Evolutionary conservation across 306 rosid genomes (phyloP).

Genomic region (Ziziphus jujuba): DNA sequence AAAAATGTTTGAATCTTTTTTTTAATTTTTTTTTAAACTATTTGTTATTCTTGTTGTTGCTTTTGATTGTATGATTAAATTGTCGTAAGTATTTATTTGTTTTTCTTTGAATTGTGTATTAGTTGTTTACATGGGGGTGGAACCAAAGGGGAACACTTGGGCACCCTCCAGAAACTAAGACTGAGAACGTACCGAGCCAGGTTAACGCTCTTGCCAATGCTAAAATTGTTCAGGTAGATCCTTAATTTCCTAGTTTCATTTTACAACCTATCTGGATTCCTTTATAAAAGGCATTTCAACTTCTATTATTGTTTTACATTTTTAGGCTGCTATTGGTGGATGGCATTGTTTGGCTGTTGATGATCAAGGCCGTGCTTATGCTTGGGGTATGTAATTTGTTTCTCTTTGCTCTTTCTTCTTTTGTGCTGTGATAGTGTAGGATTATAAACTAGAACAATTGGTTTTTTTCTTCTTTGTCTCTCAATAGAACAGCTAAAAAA

Average conservation of each 20-base stretch:
- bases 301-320: too few species aligned
- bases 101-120: not conserved
- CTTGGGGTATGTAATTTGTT: conserved; percentile 68
- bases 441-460: not conserved
- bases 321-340: conserved; percentile 98
- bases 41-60: conserved; percentile 5
- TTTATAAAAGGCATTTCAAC: not conserved
- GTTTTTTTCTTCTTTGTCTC: not conserved
- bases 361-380: conserved; percentile 94
- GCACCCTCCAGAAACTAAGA: conserved; percentile 77
- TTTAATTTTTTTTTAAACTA: too few species aligned
- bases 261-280: not conserved
- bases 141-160: conserved; percentile 98
- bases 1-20: not conserved
- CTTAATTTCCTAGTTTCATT: not conserved
- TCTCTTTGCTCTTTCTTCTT: not conserved
- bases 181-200: conserved; percentile 91
- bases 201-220: conserved; percentile 76
- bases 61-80: not conserved
- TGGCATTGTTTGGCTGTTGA: conserved; percentile 99
- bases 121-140: conserved; percentile 99
- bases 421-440: not conserved
- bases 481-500: too few species aligned
- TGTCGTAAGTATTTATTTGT: not conserved
- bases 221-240: conserved; percentile 82